These are phyloP conservation scores for Turnera subulata DNA, from an alignment of 345 rosid genomes.

Conservation along the genomic window DNA sequence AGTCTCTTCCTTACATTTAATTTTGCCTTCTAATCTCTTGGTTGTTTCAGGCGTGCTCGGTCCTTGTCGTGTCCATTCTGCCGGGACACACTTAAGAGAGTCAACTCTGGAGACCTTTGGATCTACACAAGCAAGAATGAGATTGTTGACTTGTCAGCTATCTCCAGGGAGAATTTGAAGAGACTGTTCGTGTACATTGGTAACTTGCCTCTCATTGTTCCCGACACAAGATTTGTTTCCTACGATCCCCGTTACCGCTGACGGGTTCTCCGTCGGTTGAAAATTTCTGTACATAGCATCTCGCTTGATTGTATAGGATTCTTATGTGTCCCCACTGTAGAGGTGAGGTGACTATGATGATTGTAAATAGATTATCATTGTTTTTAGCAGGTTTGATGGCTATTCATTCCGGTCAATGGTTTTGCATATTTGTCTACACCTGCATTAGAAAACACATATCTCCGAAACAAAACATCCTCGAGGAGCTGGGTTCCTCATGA, in stretches of 20 bases:
- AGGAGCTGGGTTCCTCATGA: no score
- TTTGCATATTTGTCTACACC: no score
- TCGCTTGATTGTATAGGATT: constrained; percentile 22
- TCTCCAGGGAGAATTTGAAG: constrained; percentile 52
- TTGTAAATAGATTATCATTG: constrained; percentile 13
- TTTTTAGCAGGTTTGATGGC: neutral
- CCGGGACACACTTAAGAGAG: constrained; percentile 61
- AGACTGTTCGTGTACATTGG: constrained; percentile 58
- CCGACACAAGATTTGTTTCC: constrained; percentile 37
- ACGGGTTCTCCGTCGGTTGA: neutral
- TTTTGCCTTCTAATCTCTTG: neutral
- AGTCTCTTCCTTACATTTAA: neutral
- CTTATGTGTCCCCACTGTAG: neutral
- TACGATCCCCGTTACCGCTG: constrained; percentile 10
- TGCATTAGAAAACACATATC: no score
- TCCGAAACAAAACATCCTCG: no score
- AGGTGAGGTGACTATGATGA: neutral
- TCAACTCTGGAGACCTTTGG: constrained; percentile 67
- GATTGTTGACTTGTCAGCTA: constrained; percentile 42
- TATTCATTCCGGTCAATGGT: no score
- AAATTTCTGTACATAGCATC: constrained; percentile 13
- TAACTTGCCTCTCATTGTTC: constrained; percentile 51
- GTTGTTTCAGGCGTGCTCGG: constrained; percentile 39
- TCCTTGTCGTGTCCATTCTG: constrained; percentile 74
- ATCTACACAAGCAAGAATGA: constrained; percentile 46